Conservation (phyloP, 805 yeast species). For the Schwanniomyces pseudopolymorphus region DNA sequence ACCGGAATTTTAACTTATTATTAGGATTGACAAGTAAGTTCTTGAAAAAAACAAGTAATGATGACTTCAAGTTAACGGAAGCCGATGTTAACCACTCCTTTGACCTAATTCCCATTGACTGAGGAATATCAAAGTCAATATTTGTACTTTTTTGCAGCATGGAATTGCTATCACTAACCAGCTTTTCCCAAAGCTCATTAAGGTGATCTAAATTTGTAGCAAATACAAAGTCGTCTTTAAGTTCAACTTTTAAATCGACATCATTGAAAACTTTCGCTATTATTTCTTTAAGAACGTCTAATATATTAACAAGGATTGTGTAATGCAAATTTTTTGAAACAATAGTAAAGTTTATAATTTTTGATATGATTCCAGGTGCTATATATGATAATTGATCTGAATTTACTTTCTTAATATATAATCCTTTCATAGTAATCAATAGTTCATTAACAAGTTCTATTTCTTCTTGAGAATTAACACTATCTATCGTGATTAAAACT, state of each 20-base stretch:
- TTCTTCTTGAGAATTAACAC: conserved; percentile 16
- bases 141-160: conserved; percentile 1
- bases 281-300: conserved; percentile 20
- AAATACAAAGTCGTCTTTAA: background rate
- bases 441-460: conserved; percentile 8
- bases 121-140: conserved; percentile 3
- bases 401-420: conserved; percentile 16
- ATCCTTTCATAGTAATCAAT: conserved; percentile 12
- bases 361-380: conserved; percentile 40
- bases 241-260: conserved; percentile 8
- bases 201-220: conserved; percentile 8
- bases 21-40: conserved; percentile 20
- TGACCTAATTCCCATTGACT: conserved; percentile 11
- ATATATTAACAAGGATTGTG: conserved; percentile 16
- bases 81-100: conserved; percentile 39
- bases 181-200: conserved; percentile 11
- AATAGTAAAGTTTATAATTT: conserved; percentile 26
- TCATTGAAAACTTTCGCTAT: conserved; percentile 34
- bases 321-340: conserved; percentile 21
- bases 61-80: conserved; percentile 35
- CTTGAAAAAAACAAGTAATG: conserved; percentile 32
- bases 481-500: conserved; percentile 7
- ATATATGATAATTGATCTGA: conserved; percentile 35
- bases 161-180: background rate
- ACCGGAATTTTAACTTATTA: conserved; percentile 17